A percentile compares a stretch with the other conserved stretches of the same genome.
phyloP scores from a whole-genome alignment of 306 rosid species.

The Purshia tridentata region DNA sequence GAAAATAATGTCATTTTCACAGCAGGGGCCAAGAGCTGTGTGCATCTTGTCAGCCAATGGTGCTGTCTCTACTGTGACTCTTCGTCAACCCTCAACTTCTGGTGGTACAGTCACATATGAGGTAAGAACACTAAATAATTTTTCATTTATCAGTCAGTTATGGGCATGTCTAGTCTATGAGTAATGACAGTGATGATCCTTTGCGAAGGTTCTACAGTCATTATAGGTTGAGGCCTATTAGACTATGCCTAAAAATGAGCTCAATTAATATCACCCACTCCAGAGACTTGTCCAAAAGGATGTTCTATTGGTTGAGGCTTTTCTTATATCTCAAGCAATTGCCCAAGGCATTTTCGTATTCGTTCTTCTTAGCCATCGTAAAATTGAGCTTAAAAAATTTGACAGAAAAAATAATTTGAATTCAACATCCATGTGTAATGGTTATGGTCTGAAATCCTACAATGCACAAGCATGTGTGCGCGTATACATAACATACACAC shows the following conservation, averaged over 20 bases:
- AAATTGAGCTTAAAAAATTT: not conserved
- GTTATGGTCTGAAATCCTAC: not conserved
- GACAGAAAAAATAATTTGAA: not conserved
- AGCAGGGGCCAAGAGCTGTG: conserved; percentile 81
- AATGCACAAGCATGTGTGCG: not conserved
- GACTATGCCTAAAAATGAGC: conserved; percentile 1
- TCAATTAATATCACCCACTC: not conserved
- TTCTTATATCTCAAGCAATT: not conserved
- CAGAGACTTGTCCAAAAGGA: not conserved
- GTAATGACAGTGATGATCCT: conserved; percentile 8
- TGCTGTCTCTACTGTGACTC: conserved; percentile 87
- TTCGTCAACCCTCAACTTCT: conserved; percentile 81
- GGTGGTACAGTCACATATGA: conserved; percentile 93
- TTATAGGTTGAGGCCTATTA: not conserved
- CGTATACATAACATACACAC: not conserved
- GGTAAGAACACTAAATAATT: conserved; percentile 42
- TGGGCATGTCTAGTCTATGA: not conserved
- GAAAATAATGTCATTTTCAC: conserved; percentile 87
- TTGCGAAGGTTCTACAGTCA: conserved; percentile 8
- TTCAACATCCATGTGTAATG: not conserved
- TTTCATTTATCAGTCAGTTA: not conserved
- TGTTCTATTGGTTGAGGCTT: conserved; percentile 2
- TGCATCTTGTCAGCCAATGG: conserved; percentile 90
- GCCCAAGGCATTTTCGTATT: not conserved
- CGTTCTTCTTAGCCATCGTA: not conserved